phyloP scores from a whole-genome alignment of 257 asterid species.

The Capsicum rhomboideum region DNA sequence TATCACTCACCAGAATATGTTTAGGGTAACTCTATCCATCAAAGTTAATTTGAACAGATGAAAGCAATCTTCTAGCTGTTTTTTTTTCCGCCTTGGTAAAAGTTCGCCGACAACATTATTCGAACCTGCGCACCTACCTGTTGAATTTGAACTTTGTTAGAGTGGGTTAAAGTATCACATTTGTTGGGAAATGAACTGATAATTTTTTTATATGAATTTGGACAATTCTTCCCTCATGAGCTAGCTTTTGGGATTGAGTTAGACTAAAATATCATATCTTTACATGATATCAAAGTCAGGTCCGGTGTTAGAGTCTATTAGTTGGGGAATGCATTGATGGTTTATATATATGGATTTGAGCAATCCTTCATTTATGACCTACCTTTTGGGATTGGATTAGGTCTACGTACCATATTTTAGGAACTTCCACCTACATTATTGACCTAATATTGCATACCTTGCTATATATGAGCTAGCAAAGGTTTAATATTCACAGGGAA shows the following conservation, averaged over 20 bases:
- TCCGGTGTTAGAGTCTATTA: too few species aligned
- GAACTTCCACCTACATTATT: not conserved
- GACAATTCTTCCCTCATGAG: too few species aligned
- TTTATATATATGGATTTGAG: too few species aligned
- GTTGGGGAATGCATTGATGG: too few species aligned
- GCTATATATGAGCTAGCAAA: not conserved
- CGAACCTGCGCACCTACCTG: not conserved
- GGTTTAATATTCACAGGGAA: not conserved
- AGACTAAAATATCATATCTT: too few species aligned
- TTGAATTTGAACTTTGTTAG: not conserved
- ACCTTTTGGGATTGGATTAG: too few species aligned
- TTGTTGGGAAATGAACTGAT: too few species aligned
- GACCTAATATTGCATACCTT: not conserved
- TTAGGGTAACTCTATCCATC: not conserved
- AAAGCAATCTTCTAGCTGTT: fast-evolving
- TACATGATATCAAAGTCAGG: too few species aligned
- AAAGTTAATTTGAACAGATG: not conserved
- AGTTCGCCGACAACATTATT: not conserved
- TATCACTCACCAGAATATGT: not conserved
- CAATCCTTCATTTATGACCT: too few species aligned
- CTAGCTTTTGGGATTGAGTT: too few species aligned
- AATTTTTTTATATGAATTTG: too few species aligned
- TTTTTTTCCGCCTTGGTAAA: not conserved
- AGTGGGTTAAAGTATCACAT: too few species aligned
- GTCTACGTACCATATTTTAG: not conserved